Evolutionary conservation across 257 asterid genomes (phyloP).

Genomic region (Verbascum thapsus): DNA sequence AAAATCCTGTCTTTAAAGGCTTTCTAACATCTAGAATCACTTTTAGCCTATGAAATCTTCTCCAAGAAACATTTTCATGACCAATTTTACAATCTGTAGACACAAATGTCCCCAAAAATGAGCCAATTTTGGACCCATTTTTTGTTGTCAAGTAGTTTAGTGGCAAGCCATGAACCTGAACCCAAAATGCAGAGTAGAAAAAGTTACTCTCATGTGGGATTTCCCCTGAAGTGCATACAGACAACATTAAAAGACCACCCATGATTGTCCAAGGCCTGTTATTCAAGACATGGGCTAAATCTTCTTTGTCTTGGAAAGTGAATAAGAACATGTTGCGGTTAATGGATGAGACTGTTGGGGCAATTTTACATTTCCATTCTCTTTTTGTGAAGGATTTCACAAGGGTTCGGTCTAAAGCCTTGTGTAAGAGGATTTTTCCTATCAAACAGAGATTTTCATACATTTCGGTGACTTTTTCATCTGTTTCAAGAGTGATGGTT

Average conservation of each 20-base stretch:
- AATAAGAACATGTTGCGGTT: conserved; percentile 33
- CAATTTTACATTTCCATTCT: conserved; percentile 32
- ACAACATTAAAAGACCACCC: conserved; percentile 32
- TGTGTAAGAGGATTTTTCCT: conserved; percentile 30
- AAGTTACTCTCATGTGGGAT: conserved; percentile 24
- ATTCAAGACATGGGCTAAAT: conserved; percentile 21
- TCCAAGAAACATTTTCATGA: conserved; percentile 8
- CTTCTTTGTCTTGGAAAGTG: conserved; percentile 27
- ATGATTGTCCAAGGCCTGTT: conserved; percentile 35
- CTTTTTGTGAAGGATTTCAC: conserved; percentile 15
- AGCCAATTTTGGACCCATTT: conserved; percentile 32
- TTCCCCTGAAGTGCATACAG: conserved; percentile 23
- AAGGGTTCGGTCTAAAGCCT: neutral
- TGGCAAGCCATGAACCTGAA: conserved; percentile 41
- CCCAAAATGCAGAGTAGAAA: conserved; percentile 35
- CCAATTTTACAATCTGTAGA: conserved; percentile 9
- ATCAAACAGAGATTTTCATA: conserved; percentile 23
- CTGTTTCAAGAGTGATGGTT: conserved; percentile 22
- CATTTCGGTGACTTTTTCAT: neutral
- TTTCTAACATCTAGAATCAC: conserved; percentile 29
- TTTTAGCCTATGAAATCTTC: conserved; percentile 28
- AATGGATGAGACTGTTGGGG: conserved; percentile 18
- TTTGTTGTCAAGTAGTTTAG: conserved; percentile 21
- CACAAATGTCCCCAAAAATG: conserved; percentile 23
- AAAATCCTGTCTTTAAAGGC: conserved; percentile 33